These are phyloP conservation scores for Boletus vermiculosoides DNA, from an alignment of 768 basidiomycete species.

Conservation along the genomic window DNA sequence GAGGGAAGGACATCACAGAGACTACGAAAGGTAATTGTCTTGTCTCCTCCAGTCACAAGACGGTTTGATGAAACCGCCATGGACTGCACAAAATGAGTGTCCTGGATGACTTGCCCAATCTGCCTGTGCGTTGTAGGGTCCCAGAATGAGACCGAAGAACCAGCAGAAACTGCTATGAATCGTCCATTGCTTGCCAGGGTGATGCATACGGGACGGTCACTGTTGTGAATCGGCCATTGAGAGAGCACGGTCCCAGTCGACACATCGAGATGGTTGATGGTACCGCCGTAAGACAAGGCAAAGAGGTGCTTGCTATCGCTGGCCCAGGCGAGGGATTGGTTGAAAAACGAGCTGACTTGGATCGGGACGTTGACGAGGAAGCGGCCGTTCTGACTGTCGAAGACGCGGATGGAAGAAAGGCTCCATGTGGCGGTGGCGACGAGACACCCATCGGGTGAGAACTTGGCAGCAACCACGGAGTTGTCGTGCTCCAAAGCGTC, in stretches of 20 bases:
- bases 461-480: neutral
- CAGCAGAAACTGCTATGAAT: constrained; percentile 6
- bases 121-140: constrained; percentile 3
- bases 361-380: neutral
- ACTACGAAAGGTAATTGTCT: neutral
- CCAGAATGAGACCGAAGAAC: constrained; percentile 13
- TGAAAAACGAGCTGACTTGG: neutral
- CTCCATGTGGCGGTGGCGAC: neutral
- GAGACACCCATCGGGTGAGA: constrained; percentile 1
- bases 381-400: neutral
- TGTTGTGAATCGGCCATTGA: neutral
- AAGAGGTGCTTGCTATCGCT: neutral
- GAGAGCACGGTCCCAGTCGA: neutral
- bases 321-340: constrained; percentile 1
- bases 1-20: neutral
- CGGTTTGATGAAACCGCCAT: constrained; percentile 6
- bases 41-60: constrained; percentile 4
- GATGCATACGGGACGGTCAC: neutral
- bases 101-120: constrained; percentile 5
- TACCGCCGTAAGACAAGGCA: neutral
- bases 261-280: neutral
- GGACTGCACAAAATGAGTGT: neutral
- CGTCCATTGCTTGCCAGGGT: neutral
- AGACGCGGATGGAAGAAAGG: neutral
- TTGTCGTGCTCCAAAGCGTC: neutral